Evolutionary conservation across 805 yeast genomes (phyloP), one percentile per base, ranked within the genome.

Genomic region (Metschnikowia corniflorae): DNA sequence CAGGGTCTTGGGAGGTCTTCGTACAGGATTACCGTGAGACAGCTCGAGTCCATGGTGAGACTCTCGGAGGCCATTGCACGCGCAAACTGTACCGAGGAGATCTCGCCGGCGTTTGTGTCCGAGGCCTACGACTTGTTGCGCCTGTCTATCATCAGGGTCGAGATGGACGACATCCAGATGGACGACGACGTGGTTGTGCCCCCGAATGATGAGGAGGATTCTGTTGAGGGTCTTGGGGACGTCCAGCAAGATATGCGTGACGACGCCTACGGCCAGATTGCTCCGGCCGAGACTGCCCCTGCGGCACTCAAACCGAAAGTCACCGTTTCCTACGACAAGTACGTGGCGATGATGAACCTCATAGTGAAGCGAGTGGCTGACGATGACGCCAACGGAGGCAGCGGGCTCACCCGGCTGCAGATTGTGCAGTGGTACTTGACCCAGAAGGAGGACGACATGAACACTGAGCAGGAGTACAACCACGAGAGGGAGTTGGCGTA

Each of bases 11-110:
- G 86, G 15, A 73, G 91, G 55, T 78, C 87, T 34, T 83, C 95
- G 42, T 91, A 91, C 60, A 72, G 97, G 59, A 93, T 93, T 51
- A 93, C 98, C 0, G 98, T 93, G 23, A 84, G 98, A 70, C 98
- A 93, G 58, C 73, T 93, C 53, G 98, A 91, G 64, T 82, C 93
- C 35, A 77, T 89, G 88, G 82, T 93, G 48, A 77, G 98, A 56
- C 71, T 93, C 41, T 80, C 93, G 3, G 98, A 93, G 59, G 97
- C 96, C 1, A 89, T 93, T 61, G 97, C 98, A 1, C 75, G 96
- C 48, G 97, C 97, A 18, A 93, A 91, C 61, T 89, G 97, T 63
- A 85, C 89, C 14, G 93, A 86, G 46, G 88, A 80, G 44, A 82
- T 88, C 36, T 79, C 91, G 0, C 86, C 91, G 6, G 72, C 73